Conservation (phyloP, 257 asterid species). For the Solanum chmielewskii region DNA sequence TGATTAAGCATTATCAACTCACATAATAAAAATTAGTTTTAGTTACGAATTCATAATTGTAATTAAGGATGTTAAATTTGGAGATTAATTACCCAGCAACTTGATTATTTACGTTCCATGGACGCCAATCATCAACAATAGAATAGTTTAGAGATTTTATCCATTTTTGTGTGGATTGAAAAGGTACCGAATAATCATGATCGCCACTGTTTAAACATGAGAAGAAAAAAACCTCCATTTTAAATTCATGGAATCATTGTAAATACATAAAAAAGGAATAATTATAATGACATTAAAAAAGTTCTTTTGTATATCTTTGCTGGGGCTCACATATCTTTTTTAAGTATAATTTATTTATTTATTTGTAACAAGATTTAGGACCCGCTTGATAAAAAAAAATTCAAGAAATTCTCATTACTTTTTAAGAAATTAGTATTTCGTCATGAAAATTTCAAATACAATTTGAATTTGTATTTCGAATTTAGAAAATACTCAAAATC, state of each 20-base stretch:
- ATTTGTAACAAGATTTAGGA: too few relatives aligned
- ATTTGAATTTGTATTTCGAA: too few relatives aligned
- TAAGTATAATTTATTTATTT: background rate
- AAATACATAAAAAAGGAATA: too few relatives aligned
- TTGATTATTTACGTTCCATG: conserved; percentile 20
- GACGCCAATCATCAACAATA: conserved; percentile 26
- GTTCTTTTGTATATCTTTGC: background rate
- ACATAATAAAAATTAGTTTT: background rate
- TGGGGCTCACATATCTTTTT: background rate
- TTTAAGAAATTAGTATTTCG: too few relatives aligned
- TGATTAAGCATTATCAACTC: background rate
- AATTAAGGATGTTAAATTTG: background rate
- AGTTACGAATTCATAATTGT: background rate
- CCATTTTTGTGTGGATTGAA: conserved; percentile 31
- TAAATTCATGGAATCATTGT: background rate
- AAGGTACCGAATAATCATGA: conserved; percentile 18
- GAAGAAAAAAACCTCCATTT: background rate
- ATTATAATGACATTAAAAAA: background rate
- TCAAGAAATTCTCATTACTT: too few relatives aligned
- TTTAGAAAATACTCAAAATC: too few relatives aligned
- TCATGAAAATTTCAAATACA: too few relatives aligned
- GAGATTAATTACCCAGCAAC: conserved; percentile 17
- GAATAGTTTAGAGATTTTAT: conserved; percentile 24
- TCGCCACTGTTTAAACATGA: background rate
- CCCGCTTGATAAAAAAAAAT: too few relatives aligned